Percentiles rank a stretch among this genome's conserved stretches.
phyloP scores from a whole-genome alignment of 495 filamentous ascomycete species.

The Tuber indicum region DNA sequence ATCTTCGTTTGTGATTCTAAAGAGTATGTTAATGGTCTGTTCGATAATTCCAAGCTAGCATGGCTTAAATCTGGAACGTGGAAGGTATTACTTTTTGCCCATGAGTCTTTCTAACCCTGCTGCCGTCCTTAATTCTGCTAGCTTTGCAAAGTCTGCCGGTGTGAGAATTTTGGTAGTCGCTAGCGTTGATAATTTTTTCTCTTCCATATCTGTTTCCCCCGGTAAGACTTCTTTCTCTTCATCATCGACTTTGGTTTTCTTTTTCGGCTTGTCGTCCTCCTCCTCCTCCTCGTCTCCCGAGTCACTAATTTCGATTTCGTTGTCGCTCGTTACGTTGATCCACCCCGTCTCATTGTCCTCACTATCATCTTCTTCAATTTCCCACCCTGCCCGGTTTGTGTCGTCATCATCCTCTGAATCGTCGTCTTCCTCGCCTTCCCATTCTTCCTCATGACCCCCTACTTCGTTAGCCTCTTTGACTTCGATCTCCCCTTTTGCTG shows the following conservation, averaged over 20 bases:
- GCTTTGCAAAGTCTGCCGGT: slow-evolving; percentile 60
- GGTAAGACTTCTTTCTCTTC: slow-evolving; percentile 38
- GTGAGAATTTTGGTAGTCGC: slow-evolving; percentile 40
- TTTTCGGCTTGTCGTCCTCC: slow-evolving; percentile 52
- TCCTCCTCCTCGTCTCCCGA: slow-evolving; percentile 60
- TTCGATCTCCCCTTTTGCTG: slow-evolving; percentile 56
- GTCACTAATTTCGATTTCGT: slow-evolving; percentile 69
- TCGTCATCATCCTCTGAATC: slow-evolving; percentile 53
- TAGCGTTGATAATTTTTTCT: slow-evolving; percentile 34
- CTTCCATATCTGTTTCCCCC: slow-evolving; percentile 4
- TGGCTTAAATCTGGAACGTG: background rate
- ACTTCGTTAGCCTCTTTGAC: slow-evolving; percentile 54
- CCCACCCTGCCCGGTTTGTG: slow-evolving; percentile 74
- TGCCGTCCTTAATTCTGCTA: slow-evolving; percentile 72
- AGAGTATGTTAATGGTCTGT: background rate
- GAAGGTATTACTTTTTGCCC: slow-evolving; percentile 35
- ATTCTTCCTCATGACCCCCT: slow-evolving; percentile 50
- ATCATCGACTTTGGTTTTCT: slow-evolving; percentile 53
- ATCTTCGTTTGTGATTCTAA: slow-evolving; percentile 49
- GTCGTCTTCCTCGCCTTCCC: slow-evolving; percentile 49
- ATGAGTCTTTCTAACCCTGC: slow-evolving; percentile 62
- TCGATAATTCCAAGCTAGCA: background rate
- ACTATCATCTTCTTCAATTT: slow-evolving; percentile 70
- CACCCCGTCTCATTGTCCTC: slow-evolving; percentile 72
- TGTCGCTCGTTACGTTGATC: slow-evolving; percentile 84